Evolutionary conservation across 768 basidiomycete genomes (phyloP), one percentile per base, ranked within the genome.

Genomic region (Tulasnella sp.): DNA sequence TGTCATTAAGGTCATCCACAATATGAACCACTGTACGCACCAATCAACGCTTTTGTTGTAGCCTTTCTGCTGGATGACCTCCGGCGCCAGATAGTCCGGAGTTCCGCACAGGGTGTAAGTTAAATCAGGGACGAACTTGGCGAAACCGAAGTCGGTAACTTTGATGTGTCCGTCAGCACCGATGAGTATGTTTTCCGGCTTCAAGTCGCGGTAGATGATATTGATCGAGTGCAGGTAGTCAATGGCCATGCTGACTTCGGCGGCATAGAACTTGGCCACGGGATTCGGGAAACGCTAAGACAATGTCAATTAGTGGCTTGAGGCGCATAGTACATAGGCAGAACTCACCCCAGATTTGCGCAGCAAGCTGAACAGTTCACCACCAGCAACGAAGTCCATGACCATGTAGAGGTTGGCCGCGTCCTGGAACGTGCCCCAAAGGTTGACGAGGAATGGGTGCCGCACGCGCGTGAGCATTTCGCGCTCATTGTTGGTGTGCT

Each of bases 1-100:
- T 12, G 6, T 27, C 27, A 41, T 25, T n/a, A 6, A 34, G 14
- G 19, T 15, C 14, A 14, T 42, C 7, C 40, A 21, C 25, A 3
- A 12, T 31, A 25, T 14, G 14, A 11, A 5, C 14, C 5, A 31
- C 14, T 5, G 17, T 9, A 23, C 52, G 15, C 29, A 56, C 93
- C 93, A 99, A 67, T 99, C 96, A 2, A 97, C 94, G 57, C 83
- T 85, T 69, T 96, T 94, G 67, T 93, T 94, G 68, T 99, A 98
- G 5, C 92, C 58, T 27, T 49, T 53, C 11, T 52, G 45, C 29
- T 61, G 55, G 46, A 64, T 60, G 39, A 76, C 73, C 74, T 99
- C 96, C 0, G 96, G 96, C 1, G 96, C 94, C 25, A 98, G 84
- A 67, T 99, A 99, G 69, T 94, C 91, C 1, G 90, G 91, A 0